Conservation (phyloP, 108 stramenopile species). For the Ochromonas danica region DNA sequence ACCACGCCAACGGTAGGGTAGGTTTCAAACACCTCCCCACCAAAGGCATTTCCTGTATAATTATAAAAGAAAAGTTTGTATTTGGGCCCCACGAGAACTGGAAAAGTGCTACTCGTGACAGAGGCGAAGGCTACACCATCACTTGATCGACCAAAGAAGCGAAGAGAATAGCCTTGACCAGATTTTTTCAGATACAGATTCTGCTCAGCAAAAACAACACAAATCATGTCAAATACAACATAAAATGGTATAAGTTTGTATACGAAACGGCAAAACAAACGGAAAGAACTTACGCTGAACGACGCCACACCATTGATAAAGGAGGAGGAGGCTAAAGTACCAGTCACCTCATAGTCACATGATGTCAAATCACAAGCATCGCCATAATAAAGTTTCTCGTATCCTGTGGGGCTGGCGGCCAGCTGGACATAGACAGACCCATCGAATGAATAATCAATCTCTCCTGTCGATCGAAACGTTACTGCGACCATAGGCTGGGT, state of each 20-base stretch:
- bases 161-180: constrained; percentile 4
- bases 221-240: neutral
- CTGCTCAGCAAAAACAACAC: neutral
- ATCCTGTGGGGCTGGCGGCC: neutral
- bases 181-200: neutral
- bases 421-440: neutral
- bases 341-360: neutral
- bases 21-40: neutral
- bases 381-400: neutral
- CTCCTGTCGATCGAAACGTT: neutral
- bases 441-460: neutral
- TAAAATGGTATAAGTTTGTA: neutral
- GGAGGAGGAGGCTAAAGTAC: neutral
- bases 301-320: neutral
- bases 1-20: neutral
- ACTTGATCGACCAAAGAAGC: neutral
- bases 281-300: neutral
- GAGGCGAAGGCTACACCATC: neutral
- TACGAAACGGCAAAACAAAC: neutral
- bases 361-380: neutral
- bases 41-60: neutral
- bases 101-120: neutral
- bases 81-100: neutral
- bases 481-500: neutral
- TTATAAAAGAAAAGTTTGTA: neutral